Evolutionary conservation across 2,329 filamentous ascomycete genomes (phyloP).

Genomic region (Aureobasidium subglaciale): DNA sequence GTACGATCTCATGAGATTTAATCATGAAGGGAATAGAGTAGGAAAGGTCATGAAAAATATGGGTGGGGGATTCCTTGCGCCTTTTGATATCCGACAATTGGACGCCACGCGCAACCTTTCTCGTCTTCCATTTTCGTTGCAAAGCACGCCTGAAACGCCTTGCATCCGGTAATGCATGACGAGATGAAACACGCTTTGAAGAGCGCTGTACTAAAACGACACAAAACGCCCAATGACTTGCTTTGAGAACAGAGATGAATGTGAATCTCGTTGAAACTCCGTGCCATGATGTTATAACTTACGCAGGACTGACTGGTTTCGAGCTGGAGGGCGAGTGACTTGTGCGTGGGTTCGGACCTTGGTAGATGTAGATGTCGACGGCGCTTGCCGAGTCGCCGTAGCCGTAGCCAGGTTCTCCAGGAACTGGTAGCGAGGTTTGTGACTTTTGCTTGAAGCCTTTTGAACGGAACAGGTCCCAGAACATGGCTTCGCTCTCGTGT

Average conservation of each 20-base stretch:
- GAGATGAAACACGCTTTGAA: not conserved
- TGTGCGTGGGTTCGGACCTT: conserved; percentile 17
- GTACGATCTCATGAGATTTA: too few relatives aligned
- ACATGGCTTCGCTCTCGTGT: conserved; percentile 58
- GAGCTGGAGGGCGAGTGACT: not conserved
- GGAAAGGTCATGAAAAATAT: not conserved
- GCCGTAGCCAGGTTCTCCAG: conserved; percentile 28
- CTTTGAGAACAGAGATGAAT: not conserved
- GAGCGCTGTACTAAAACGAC: not conserved
- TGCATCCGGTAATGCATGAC: not conserved
- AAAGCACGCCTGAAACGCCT: not conserved
- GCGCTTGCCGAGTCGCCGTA: conserved; percentile 31
- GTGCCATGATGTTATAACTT: not conserved
- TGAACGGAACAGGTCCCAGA: conserved; percentile 53
- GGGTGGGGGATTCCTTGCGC: not conserved
- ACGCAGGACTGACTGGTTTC: not conserved
- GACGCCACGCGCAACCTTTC: not conserved
- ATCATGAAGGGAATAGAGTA: not conserved
- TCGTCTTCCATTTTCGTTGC: not conserved
- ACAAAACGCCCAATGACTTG: not conserved
- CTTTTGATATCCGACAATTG: too few relatives aligned
- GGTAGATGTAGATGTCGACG: conserved; percentile 29
- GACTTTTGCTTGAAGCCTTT: conserved; percentile 27
- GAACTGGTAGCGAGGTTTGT: conserved; percentile 24
- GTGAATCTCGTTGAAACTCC: not conserved